A percentile compares a stretch with the other conserved stretches of the same genome.
Evolutionary conservation across 1,139 yeast species (phyloP).

Genomic region (Geotrichum bryndzae): DNA sequence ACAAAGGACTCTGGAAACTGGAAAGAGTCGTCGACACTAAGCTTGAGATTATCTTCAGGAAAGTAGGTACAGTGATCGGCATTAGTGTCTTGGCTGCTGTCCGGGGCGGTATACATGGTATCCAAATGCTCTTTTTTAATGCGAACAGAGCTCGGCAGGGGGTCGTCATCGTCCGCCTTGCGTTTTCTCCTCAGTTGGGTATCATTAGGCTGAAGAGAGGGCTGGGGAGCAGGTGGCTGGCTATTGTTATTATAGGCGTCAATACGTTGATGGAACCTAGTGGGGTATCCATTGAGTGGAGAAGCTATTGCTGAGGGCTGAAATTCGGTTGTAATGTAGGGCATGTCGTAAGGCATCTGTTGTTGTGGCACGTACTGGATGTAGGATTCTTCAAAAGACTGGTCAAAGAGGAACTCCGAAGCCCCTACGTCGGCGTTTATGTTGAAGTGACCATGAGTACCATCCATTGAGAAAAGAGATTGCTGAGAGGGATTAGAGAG

Average conservation of each 20-base stretch:
- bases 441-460: not conserved
- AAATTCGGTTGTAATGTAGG: not conserved
- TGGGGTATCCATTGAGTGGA: not conserved
- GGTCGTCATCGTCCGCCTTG: not conserved
- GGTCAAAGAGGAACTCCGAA: not conserved
- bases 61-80: not conserved
- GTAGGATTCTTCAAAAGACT: not conserved
- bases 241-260: not conserved
- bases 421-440: not conserved
- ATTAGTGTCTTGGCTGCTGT: not conserved
- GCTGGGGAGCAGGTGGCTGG: not conserved
- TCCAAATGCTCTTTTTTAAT: not conserved
- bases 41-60: not conserved
- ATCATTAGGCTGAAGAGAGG: not conserved
- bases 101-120: not conserved
- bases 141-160: not conserved
- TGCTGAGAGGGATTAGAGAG: not conserved
- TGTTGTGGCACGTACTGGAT: not conserved
- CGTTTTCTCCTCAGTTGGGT: not conserved
- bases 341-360: not conserved
- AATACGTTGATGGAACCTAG: not conserved
- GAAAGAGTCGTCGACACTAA: not conserved
- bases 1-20: slow-evolving; percentile 11
- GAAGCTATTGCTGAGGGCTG: not conserved
- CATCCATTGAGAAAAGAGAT: not conserved